Evolutionary conservation across 768 basidiomycete species (phyloP), one percentile per base, ranked within the genome.

Genomic region (Hericium coralloides): DNA sequence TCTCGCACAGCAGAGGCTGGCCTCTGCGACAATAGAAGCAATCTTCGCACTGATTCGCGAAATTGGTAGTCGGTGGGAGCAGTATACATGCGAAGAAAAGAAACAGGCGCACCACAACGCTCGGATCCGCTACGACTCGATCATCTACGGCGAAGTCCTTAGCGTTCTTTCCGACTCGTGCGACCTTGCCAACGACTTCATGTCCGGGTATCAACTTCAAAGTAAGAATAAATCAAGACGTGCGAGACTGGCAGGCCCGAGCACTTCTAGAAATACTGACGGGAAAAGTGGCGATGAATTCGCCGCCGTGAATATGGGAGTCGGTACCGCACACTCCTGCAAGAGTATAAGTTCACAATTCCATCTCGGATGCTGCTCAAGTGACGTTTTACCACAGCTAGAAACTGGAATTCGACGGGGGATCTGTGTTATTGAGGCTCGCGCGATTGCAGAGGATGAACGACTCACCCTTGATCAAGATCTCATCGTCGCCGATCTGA

Each of bases 1-100:
- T 78, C 69, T 94, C 92, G 72, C 93, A 95, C 55, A 92, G 73
- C 10, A 94, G 75, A n/a, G 83, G 79, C 65, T 89, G 74, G n/a
- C 91, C 92, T 49, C 89, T 81, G 52, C 90, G 82, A 70, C 93
- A 94, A 73, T 83, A 93, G 73, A 92, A 92, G 70, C 92, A 95
- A 58, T 75, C 77, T 7, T 83, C 87, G 72, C 92, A 94, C 88
- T 91, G 23, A 55, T 14, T 17, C 31, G 10, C 7, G 31, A 31
- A 1, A 6, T 38, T 31, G 3, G 31, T 43, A 50, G 38, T 52
- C 38, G 12, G 18, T 15, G 39, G 53, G 15, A 37, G 38, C 39
- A 43, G 38, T 2, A 31, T 22, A 60, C 58, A 48, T 45, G 22
- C n/a, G 52, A 31, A 12, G 14, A 25, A 18, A 62, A 56, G 58